Percentiles rank a stretch among this genome's conserved stretches.
These are phyloP conservation scores for Colletotrichum tabaci DNA, from an alignment of 2,329 filamentous ascomycete genomes.

Conservation along the genomic window DNA sequence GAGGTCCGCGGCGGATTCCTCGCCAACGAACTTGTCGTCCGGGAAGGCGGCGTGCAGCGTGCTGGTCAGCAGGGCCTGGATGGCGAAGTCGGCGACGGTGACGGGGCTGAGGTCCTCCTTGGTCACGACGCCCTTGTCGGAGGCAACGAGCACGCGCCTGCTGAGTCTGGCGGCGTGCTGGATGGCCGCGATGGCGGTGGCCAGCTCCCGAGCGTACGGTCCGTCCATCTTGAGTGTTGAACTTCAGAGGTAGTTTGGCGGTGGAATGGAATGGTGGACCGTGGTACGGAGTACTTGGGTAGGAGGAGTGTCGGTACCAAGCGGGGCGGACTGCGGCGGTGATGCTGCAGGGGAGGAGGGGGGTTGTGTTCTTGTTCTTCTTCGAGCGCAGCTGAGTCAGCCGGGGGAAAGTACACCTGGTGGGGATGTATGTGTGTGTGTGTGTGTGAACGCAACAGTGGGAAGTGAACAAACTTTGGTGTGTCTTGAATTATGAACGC, in stretches of 20 bases:
- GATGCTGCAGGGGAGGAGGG: not conserved
- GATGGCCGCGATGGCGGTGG: conserved; percentile 59
- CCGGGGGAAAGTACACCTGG: too few relatives aligned
- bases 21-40: conserved; percentile 66
- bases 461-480: not conserved
- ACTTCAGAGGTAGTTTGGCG: not conserved
- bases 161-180: conserved; percentile 64
- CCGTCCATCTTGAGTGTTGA: conserved; percentile 56
- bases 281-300: not conserved
- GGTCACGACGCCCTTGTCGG: conserved; percentile 65
- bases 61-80: conserved; percentile 68
- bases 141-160: conserved; percentile 61
- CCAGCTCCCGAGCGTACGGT: conserved; percentile 59
- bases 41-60: conserved; percentile 67
- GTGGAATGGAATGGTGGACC: not conserved
- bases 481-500: not conserved
- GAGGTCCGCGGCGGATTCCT: conserved; percentile 67
- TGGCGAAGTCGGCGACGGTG: conserved; percentile 72
- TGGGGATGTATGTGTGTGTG: not conserved
- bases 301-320: not conserved
- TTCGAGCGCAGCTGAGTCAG: conserved; percentile 2
- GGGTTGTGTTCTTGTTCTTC: not conserved
- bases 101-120: conserved; percentile 72
- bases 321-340: conserved; percentile 1
- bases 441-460: not conserved